These are phyloP conservation scores for Fusarium sp. DNA, from an alignment of 2,329 filamentous ascomycete species.

Conservation along the genomic window DNA sequence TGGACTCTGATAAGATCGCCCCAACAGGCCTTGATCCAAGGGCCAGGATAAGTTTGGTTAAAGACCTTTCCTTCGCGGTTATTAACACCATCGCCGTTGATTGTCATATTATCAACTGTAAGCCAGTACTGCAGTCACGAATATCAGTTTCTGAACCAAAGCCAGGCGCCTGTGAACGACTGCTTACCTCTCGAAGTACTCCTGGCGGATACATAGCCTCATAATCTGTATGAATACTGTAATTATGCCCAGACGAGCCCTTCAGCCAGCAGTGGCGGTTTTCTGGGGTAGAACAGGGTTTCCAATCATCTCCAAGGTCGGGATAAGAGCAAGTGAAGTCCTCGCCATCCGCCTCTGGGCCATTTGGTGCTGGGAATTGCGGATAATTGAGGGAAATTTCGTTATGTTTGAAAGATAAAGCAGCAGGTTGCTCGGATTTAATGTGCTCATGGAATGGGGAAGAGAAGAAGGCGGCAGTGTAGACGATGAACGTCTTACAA, in stretches of 20 bases:
- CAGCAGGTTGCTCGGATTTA: neutral
- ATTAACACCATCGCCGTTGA: slow-evolving; percentile 4
- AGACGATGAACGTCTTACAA: neutral
- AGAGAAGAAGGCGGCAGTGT: neutral
- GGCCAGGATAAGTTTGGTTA: neutral
- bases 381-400: neutral
- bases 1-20: neutral
- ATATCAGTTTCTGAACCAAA: neutral
- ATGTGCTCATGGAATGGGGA: neutral
- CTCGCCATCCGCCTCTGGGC: neutral
- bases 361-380: slow-evolving; percentile 5
- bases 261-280: slow-evolving; percentile 7
- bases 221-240: slow-evolving; percentile 6
- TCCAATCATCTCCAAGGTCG: slow-evolving; percentile 2
- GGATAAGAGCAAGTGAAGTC: slow-evolving; percentile 3
- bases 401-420: neutral
- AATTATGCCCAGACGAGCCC: neutral
- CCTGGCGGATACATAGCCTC: slow-evolving; percentile 3
- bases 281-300: neutral
- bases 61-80: slow-evolving; percentile 9
- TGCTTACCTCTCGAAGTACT: slow-evolving; percentile 2
- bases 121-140: neutral
- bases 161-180: no score
- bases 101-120: neutral
- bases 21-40: neutral